Evolutionary conservation across 495 filamentous ascomycete genomes (phyloP), one percentile per base, ranked within the genome.

Genomic region (Penicillium waksmanii): DNA sequence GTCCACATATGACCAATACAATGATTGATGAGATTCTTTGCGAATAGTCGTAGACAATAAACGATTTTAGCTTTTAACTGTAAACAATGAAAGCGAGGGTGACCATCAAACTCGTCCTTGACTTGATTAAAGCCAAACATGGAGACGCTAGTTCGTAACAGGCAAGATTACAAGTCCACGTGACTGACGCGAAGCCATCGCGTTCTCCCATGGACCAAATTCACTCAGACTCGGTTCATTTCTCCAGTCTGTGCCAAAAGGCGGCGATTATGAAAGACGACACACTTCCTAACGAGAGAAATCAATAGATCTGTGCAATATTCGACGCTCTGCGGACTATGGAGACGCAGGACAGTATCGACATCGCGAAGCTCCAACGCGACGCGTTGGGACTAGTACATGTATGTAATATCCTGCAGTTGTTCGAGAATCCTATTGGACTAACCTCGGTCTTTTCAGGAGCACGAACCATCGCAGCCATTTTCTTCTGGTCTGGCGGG

Each of bases 311-410:
- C 27, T 31, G 27, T 31, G 27, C 27, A 31, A 3, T 31, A 31
- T 31, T 31, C 6, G 8, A 2, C 6, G 1, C 8, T 15, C 13
- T 44, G 21, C 18, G 33, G 49, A 48, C 19, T 38, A 82, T 82
- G 80, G 76, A 77, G 44, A 77, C 73, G 23, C 76, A 81, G 56
- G 66, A 84, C 58, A 80, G 80, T 49, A 68, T 82, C 54, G 80
- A 84, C 54, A 77, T 84, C 34, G 76, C 71, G 44, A 71, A 72
- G 52, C 56, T 83, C 58, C 78, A 81, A 77, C 78, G 75, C 64
- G 75, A 77, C 70, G 79, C 79, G 68, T 66, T 84, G 61, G 75
- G 78, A 38, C 61, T 72, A 67, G 77, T 79, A 70, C 69, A 76
- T 73, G 56, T 79, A 70, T 70, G 77, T 73, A 57, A 67, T 61